Base-by-base conservation (phyloP, 2,329 filamentous ascomycete genomes). In the Fusarium burgessii region DNA sequence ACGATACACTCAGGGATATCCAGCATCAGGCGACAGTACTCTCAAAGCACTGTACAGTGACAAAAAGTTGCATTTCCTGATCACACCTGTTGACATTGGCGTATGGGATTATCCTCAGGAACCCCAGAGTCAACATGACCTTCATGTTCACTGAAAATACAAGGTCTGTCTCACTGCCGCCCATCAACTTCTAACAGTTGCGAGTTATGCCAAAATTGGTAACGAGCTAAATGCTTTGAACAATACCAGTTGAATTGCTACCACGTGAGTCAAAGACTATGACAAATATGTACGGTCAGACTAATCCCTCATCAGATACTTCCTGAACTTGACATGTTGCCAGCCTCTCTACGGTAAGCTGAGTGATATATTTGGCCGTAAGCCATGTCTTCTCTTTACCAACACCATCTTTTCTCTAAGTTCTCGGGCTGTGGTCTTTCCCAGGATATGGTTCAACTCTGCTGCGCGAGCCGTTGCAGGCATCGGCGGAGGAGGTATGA, bases 191-290 rank as follows among this genome's bases (percentile, higher is more conserved):
- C 89, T 95, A 58, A 90, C 93, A 33, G 89, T 95, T 51, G 89
- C 90, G n/a, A 90, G 87, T n/a, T 94, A 94, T 78, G 91, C 91
- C 52, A 89, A 87, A 68, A 95, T 95, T 74, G 92, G 92, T 14
- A 93, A 87, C 61, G 93, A 95, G 69, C 82, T 95, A 32, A 85
- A 92, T 55, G 91, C 92, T 3, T 84, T 95, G 56, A 93, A 92
- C 77, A 88, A 88, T 71, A 93, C 92, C 7, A n/a, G 89, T 56
- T 94, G 92, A 92, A 91, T 94, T 63, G 91, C 91, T 32, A 82
- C 80, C 4, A 80, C 84, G 79, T 85, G 68, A 70, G 69, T 50
- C 27, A 18, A 45, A 27, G 2, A n/a, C 32, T 1, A 38, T 42
- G 18, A 8, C 14, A 35, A 15, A 51, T 35, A 45, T 50, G 14